Evolutionary conservation across 768 basidiomycete species (phyloP).

Genomic region (Russula brevipes): DNA sequence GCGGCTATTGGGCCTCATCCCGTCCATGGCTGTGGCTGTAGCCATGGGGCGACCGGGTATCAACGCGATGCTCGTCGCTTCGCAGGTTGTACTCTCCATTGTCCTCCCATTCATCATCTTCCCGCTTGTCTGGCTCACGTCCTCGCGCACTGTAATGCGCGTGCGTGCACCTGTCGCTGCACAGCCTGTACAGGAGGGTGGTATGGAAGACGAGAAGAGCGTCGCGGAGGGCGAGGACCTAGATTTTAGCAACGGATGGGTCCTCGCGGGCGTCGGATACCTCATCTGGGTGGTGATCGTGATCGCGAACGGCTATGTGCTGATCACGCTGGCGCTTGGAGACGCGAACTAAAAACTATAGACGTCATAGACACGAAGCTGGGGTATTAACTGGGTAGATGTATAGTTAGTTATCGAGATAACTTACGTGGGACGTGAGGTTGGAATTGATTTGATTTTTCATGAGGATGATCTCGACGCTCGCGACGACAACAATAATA

Average conservation of each 20-base stretch:
- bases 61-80: slow-evolving; percentile 73
- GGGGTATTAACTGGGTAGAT: too few relatives aligned
- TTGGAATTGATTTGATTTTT: too few relatives aligned
- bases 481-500: too few relatives aligned
- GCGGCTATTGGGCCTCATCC: slow-evolving; percentile 74
- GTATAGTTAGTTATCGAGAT: too few relatives aligned
- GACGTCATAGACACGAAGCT: background rate
- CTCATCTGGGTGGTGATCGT: slow-evolving; percentile 61
- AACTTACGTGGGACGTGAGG: too few relatives aligned
- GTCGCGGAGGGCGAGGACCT: slow-evolving; percentile 35
- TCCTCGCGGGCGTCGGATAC: slow-evolving; percentile 47
- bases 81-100: slow-evolving; percentile 79
- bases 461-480: too few relatives aligned
- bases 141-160: slow-evolving; percentile 62
- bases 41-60: slow-evolving; percentile 66
- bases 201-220: slow-evolving; percentile 24
- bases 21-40: slow-evolving; percentile 73
- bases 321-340: slow-evolving; percentile 53
- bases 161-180: slow-evolving; percentile 31
- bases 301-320: slow-evolving; percentile 71
- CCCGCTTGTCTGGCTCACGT: slow-evolving; percentile 72
- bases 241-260: slow-evolving; percentile 59
- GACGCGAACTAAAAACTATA: slow-evolving; percentile 21
- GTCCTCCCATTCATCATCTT: slow-evolving; percentile 82
- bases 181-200: background rate